Conservation (phyloP, 1,139 yeast species). For the Spathaspora sp. region DNA sequence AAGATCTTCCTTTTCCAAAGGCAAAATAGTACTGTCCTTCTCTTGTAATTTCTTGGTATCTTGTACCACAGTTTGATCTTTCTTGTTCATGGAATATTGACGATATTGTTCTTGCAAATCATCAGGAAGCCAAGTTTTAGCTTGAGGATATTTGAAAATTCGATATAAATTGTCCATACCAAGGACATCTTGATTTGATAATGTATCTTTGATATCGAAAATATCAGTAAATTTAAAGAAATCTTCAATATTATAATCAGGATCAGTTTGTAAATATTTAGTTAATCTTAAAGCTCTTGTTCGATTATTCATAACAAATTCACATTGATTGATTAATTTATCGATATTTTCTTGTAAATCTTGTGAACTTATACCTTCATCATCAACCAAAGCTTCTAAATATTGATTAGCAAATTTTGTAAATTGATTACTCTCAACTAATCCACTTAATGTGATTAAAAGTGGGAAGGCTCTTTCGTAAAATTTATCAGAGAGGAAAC, state of each 20-base stretch:
- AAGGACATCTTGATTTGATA: conserved; percentile 66
- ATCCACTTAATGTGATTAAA: conserved; percentile 51
- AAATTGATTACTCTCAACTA: conserved; percentile 32
- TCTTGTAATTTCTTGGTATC: conserved; percentile 27
- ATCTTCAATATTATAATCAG: conserved; percentile 1
- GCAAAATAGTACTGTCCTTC: conserved; percentile 27
- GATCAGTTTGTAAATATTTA: conserved; percentile 13
- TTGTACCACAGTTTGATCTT: conserved; percentile 15
- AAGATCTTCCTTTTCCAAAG: conserved; percentile 48
- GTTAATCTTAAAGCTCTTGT: conserved; percentile 46
- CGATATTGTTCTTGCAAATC: conserved; percentile 34
- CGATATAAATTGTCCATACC: conserved; percentile 60
- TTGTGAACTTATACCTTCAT: conserved; percentile 23
- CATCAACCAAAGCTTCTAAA: conserved; percentile 34
- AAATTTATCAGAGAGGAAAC: conserved; percentile 55
- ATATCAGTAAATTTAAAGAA: conserved; percentile 7
- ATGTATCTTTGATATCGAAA: conserved; percentile 32
- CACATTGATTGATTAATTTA: conserved; percentile 28
- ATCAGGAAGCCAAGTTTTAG: conserved; percentile 31
- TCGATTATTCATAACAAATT: conserved; percentile 40
- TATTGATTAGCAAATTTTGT: conserved; percentile 38
- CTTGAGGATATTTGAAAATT: conserved; percentile 25
- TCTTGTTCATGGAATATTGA: conserved; percentile 14
- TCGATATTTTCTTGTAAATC: conserved; percentile 30
- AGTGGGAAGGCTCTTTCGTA: conserved; percentile 72